Percentiles rank a stretch among this genome's conserved stretches.
Conservation (phyloP, 306 rosid genomes). For the Hippophae tibetana region DNA sequence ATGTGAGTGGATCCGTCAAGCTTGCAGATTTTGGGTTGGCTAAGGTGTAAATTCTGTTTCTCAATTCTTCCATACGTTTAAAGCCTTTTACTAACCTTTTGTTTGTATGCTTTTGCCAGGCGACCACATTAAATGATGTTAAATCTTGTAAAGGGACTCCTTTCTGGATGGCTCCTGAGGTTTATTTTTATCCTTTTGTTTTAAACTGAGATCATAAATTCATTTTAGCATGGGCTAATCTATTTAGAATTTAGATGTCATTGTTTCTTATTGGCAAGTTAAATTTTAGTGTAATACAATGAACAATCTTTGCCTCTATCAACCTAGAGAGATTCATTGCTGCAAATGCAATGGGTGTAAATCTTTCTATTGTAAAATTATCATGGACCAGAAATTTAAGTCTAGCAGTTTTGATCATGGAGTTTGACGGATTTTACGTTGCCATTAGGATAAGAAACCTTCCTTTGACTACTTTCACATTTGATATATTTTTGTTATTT, state of each 20-base stretch:
- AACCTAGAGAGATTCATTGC: too few species aligned
- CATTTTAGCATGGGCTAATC: constrained; percentile 1
- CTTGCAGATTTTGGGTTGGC: constrained; percentile 99
- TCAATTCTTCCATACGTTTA: constrained; percentile 10
- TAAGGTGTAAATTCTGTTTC: constrained; percentile 43
- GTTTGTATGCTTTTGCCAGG: constrained; percentile 39
- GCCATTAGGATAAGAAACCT: too few species aligned
- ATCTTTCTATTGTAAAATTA: too few species aligned
- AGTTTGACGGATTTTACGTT: too few species aligned
- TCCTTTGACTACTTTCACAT: too few species aligned
- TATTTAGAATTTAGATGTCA: neutral
- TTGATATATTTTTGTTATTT: too few species aligned
- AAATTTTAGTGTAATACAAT: too few species aligned
- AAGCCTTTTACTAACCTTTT: constrained; percentile 17
- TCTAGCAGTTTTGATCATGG: too few species aligned
- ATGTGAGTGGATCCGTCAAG: constrained; percentile 87
- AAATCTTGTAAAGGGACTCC: constrained; percentile 79
- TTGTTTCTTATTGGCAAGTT: too few species aligned
- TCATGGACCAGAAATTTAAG: too few species aligned
- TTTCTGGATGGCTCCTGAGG: constrained; percentile 99
- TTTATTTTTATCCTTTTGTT: constrained; percentile 31
- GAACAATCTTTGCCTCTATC: too few species aligned
- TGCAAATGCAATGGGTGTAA: too few species aligned
- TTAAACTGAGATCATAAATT: constrained; percentile 4
- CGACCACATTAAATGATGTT: constrained; percentile 67